Base-by-base conservation (phyloP, 352 stramenopile species). In the Blastocystis hominis region DNA sequence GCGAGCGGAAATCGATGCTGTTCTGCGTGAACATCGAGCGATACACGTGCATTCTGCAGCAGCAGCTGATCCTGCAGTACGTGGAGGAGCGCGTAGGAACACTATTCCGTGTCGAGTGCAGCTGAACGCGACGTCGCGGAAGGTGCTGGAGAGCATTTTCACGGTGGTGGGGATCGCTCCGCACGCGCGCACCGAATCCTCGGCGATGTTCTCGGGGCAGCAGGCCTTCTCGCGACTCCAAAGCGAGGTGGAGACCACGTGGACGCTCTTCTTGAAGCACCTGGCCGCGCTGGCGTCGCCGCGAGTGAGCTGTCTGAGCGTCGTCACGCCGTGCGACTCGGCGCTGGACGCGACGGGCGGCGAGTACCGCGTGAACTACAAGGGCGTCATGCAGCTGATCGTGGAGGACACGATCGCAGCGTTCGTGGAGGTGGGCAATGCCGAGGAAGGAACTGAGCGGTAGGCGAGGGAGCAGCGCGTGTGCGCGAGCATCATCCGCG, bases 21-120 rank as follows among this genome's bases (percentile, higher is more conserved):
- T 78, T 78, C 68, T 30, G 7, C 1, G 20, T 78, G 68, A 78
- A 78, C 50, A 38, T 78, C 30, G 68, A 78, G 50, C 68, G 47
- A 5, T 78, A 78, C 68, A 78, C 68, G 50, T 78, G 68, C 24
- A 36, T 78, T 1, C 34, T 78, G 44, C 42, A 42, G 7, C 17
- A 78, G 20, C 30, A 78, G 68, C 9, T 44, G 7, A 78, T 78
- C 42, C 15, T 78, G 20, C 68, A 30, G 10, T 78, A 40, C 24
- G 68, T 78, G 42, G 50, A 50, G 1, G 68, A 78, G 42, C 68
- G 68, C 0, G 68, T 78, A 36, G 24, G 24, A 1, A n/a, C 15
- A 40, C 9, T 15, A 20, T 13, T 17, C 7, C n/a, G 7, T 38
- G 6, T 78, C 20, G n/a, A 46, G 5, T 20, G 24, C 59, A 78